Evolutionary conservation across 2,329 filamentous ascomycete species (phyloP), one percentile per base, ranked within the genome.

Genomic region (Plenodomus lindquistii): DNA sequence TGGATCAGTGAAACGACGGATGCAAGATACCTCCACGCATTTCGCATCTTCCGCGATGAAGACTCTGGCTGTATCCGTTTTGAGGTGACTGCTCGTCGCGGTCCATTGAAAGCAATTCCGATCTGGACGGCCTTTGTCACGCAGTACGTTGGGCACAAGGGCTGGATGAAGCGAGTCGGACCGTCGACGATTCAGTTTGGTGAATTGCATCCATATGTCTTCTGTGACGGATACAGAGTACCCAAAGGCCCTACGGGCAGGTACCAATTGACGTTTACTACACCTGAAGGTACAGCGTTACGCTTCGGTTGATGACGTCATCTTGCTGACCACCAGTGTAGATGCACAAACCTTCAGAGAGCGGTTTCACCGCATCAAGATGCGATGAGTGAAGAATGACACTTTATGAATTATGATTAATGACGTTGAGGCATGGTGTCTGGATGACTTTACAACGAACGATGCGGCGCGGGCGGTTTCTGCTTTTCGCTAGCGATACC

Each of bases 81-180:
- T 19, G 81, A 85, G 60, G 80, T 80, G n/a, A 79, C 80, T 0
- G 71, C 83, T 27, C 73, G 77, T 21, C 72, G 77, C 20, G 82
- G 83, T 1, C 74, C 76, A 1, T 75, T 79, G 67, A 77, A 78
- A 54, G 73, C 75, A 17, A 79, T 81, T 2, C 83, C 83, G 0
- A 79, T 85, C 46, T 86, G 83, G 83, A 86, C 82, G 4, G 69
- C 69, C 2, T 72, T 72, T 37, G 69, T 72, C 16, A 69, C 67
- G 1, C 67, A 76, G 19, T 75, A 78, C 45, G 67, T 81, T 27
- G 67, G 69, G 21, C 70, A 74, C 42, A 73, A 67, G 4, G 70
- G 69, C 27, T 84, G 81, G 80, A 73, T 81, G 48, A 74, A 73
- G 35, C 69, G 66, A 10, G 57, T 75, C 1, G 72, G 72, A 1